Base-by-base conservation (phyloP, 352 stramenopile species). In the Phytophthora citricola region DNA sequence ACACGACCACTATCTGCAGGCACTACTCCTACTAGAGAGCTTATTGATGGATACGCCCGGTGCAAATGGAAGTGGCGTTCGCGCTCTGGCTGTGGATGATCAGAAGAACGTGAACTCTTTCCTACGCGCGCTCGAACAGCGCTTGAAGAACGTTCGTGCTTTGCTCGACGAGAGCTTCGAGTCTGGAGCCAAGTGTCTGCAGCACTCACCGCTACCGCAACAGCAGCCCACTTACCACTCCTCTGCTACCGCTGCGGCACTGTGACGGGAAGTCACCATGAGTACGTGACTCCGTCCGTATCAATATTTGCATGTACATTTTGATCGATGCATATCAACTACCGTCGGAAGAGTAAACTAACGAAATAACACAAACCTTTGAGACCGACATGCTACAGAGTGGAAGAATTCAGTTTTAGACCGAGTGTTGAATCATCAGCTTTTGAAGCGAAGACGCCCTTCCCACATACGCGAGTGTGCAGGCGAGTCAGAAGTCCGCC, bases 1-100 rank as follows among this genome's bases (percentile, higher is more conserved):
- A 20, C 84, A 88, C 49, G 79, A 91, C 47, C 70, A 85, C 20
- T 89, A 91, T 48, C 49, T 89, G 34, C 79, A 89, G 27, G 76
- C 79, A 9, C 75, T 87, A 50, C 71, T 91, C 4, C 50, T 88
- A 39, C 63, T 89, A n/a, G 78, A 91, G 63, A 91, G 78, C 44
- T 60, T 91, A 48, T 22, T 89, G 17, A 79, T 86, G 66, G 76
- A 91, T 45, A 69, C 77, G 3, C 52, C 71, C 0, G 39, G 57
- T 9, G 38, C 55, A 4, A 63, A 58, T 9, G 50, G 50, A 26
- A 24, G 2, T 59, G 39, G 49, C 49, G 12, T 51, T 17, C 54
- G 36, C 10, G 46, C 32, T 1, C 31, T 90, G 22, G 71, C 76
- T 10, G 48, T 83, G 10, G 75, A 85, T 29, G 78, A 90, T 49